phyloP scores from a whole-genome alignment of 176 grass and related monocot species.

The Alopecurus myosuroides region DNA sequence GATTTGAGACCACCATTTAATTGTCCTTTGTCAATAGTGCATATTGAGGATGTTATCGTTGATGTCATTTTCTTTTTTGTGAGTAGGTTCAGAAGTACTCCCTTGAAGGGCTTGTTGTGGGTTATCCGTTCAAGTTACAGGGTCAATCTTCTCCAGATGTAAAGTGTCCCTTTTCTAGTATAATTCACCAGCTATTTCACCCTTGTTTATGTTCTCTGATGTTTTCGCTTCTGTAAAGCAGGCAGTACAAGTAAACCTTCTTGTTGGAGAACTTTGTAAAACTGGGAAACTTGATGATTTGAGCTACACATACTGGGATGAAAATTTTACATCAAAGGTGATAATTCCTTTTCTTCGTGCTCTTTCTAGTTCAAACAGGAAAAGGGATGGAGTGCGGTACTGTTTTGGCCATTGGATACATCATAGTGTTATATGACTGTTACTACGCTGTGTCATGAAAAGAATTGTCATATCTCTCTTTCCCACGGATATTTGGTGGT shows the following conservation, averaged over 20 bases:
- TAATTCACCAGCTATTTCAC: not conserved
- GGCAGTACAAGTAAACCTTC: constrained; percentile 78
- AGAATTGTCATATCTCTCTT: not conserved
- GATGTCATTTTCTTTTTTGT: constrained; percentile 16
- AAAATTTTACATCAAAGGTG: constrained; percentile 94
- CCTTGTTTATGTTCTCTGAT: constrained; percentile 25
- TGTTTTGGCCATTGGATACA: not conserved
- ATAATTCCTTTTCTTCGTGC: not conserved
- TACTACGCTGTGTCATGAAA: not conserved
- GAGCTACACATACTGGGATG: constrained; percentile 87
- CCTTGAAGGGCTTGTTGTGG: constrained; percentile 66
- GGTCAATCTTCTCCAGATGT: constrained; percentile 57
- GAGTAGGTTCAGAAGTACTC: constrained; percentile 56
- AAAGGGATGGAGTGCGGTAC: not conserved
- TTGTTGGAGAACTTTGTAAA: constrained; percentile 67
- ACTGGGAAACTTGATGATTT: constrained; percentile 61
- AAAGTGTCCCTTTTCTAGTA: constrained; percentile 9
- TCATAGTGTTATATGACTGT: not conserved
- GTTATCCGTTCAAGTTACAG: constrained; percentile 72
- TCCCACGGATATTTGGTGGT: not conserved
- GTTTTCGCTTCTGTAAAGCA: constrained; percentile 41
- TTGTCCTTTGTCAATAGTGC: not conserved
- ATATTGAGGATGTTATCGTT: not conserved
- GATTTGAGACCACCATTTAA: not conserved
- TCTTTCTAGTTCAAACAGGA: constrained; percentile 11